Evolutionary conservation across 148 eudicot genomes (phyloP).

Genomic region (Talinum fruticosum): DNA sequence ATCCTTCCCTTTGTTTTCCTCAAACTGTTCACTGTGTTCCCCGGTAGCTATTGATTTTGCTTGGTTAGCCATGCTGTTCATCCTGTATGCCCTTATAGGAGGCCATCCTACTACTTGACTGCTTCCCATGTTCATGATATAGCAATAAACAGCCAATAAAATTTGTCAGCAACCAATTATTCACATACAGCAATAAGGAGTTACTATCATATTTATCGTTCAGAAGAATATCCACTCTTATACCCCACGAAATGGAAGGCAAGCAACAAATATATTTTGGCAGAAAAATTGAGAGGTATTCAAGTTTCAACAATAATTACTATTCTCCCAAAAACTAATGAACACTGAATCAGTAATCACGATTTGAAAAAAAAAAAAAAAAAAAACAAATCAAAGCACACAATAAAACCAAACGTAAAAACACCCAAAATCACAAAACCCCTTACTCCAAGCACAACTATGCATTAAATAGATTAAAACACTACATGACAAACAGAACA

Average conservation of each 20-base stretch:
- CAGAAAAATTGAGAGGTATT: too few relatives aligned
- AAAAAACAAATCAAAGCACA: background rate
- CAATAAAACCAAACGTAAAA: background rate
- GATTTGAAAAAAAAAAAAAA: background rate
- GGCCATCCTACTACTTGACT: constrained; percentile 99
- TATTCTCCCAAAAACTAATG: background rate
- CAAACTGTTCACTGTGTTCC: constrained; percentile 37
- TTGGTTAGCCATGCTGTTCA: constrained; percentile 74
- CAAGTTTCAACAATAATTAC: background rate
- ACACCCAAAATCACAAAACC: background rate
- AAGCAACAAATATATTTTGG: too few relatives aligned
- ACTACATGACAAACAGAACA: background rate
- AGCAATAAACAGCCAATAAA: background rate
- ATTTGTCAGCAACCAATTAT: background rate
- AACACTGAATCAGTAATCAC: background rate
- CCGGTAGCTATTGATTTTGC: constrained; percentile 46
- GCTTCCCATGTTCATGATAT: constrained; percentile 30
- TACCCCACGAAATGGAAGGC: too few relatives aligned
- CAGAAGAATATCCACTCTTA: too few relatives aligned
- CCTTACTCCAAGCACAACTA: background rate
- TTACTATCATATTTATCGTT: too few relatives aligned
- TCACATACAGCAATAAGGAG: too few relatives aligned
- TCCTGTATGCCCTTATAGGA: constrained; percentile 75
- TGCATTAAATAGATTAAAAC: background rate
- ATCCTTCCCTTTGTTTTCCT: constrained; percentile 41